Conservation (phyloP, 2,329 filamentous ascomycete species). For the Pestalotiopsis sp. region DNA sequence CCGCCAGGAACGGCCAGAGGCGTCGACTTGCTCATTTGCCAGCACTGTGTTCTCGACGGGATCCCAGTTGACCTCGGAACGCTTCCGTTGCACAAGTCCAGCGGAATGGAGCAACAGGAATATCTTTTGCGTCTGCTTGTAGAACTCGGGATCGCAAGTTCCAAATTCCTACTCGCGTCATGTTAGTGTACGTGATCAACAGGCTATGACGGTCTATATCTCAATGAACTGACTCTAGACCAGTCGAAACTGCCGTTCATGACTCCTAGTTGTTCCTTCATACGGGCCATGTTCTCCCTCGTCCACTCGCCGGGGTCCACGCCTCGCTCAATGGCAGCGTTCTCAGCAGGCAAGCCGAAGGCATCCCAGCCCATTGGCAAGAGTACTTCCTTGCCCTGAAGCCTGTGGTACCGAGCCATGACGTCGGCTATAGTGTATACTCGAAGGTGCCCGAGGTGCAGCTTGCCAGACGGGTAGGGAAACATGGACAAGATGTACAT, state of each 20-base stretch:
- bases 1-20: conserved; percentile 83
- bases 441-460: conserved; percentile 85
- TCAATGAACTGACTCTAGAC: conserved; percentile 64
- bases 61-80: conserved; percentile 88
- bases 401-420: conserved; percentile 72
- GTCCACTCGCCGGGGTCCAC: conserved; percentile 82
- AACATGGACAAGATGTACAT: conserved; percentile 89
- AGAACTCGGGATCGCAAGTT: conserved; percentile 83
- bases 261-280: conserved; percentile 77
- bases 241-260: conserved; percentile 88
- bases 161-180: conserved; percentile 67
- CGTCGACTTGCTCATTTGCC: conserved; percentile 92
- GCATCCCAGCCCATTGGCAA: conserved; percentile 96
- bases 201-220: neutral
- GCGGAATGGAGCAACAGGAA: conserved; percentile 77
- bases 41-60: conserved; percentile 87
- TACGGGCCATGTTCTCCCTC: conserved; percentile 74
- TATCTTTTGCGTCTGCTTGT: conserved; percentile 85
- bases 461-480: conserved; percentile 83
- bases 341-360: conserved; percentile 88
- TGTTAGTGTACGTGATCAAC: conserved; percentile 3
- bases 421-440: conserved; percentile 93
- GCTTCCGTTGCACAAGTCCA: conserved; percentile 79
- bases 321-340: conserved; percentile 83
- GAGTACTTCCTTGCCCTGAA: conserved; percentile 75